These are phyloP conservation scores for Verticillium zaregamsianum DNA, from an alignment of 2,329 filamentous ascomycete genomes.

Conservation along the genomic window DNA sequence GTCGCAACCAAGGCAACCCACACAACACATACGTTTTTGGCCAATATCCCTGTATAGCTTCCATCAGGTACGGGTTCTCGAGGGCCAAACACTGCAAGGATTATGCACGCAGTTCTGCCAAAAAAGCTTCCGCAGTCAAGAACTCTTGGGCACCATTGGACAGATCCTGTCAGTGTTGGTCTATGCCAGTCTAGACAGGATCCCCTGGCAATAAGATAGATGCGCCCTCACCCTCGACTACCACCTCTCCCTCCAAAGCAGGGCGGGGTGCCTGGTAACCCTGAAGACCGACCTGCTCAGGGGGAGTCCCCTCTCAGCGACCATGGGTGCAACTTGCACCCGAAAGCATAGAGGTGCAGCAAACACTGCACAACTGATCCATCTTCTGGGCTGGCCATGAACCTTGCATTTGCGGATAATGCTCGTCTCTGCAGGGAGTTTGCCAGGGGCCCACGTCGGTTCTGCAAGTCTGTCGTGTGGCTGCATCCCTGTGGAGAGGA, in stretches of 20 bases:
- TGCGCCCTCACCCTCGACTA: neutral
- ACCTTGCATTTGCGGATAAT: neutral
- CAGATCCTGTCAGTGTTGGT: neutral
- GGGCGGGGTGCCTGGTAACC: neutral
- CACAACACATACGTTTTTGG: neutral
- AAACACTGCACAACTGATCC: neutral
- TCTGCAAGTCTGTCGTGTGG: neutral
- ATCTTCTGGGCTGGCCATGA: neutral
- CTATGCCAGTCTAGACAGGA: neutral
- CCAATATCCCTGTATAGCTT: neutral
- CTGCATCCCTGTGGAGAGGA: neutral
- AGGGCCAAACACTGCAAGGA: neutral
- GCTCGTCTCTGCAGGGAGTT: neutral
- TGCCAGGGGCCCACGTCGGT: neutral
- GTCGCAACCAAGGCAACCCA: neutral
- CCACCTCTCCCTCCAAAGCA: neutral
- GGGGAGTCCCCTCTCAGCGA: neutral
- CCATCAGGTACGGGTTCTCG: neutral
- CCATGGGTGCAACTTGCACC: neutral
- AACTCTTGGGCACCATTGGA: neutral
- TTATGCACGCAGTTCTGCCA: neutral
- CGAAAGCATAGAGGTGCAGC: neutral
- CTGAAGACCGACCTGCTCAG: neutral
- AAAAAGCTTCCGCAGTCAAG: neutral
- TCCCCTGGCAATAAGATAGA: neutral